Evolutionary conservation across 306 rosid species (phyloP), one percentile per base, ranked within the genome.

Genomic region (Rubus parviflorus): DNA sequence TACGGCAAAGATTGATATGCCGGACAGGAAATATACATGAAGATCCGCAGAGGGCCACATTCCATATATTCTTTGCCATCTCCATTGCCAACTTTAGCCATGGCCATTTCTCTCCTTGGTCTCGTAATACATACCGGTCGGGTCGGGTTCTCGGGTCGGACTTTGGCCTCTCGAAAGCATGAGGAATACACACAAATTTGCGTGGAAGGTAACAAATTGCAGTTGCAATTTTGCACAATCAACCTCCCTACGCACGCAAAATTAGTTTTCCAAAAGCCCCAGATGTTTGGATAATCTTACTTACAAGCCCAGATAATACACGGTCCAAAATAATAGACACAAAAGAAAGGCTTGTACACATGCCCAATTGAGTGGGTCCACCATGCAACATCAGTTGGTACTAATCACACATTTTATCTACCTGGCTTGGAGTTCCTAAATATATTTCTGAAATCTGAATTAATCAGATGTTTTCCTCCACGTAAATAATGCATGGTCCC

Each of bases 401-500:
- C 35, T 22, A 8, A 46, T 64, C 52, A 22, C 49, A 23, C 56
- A 15, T n/a, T 60, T 46, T 79, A 49, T 45, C 60, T 51, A 77
- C 57, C 56, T 68, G 46, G 75, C 68, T 30, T 20, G 13, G 8
- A 15, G 16, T 63, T 63, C 22, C 46, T 37, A 66, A 23, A 61
- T 45, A 78, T 15, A n/a, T n/a, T n/a, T n/a, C n/a, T n/a, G n/a
- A 15, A 43, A 56, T 75, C 72, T 58, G 54, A 46, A 30, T 30
- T 30, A 30, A 45, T 74, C 69, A 23, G 42, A 63, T 22, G 75
- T 76, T 83, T 69, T 85, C 94, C 88, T 88, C 91, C 93, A 87
- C 89, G 87, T 80, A 88, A 84, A 90, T 88, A 74, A 77, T 73
- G 46, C 81, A 46, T 64, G 95, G 90, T 83, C 82, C 78, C 77